Conservation (phyloP, 1,284 basidiomycete species). For the Heterobasidion annosum region DNA sequence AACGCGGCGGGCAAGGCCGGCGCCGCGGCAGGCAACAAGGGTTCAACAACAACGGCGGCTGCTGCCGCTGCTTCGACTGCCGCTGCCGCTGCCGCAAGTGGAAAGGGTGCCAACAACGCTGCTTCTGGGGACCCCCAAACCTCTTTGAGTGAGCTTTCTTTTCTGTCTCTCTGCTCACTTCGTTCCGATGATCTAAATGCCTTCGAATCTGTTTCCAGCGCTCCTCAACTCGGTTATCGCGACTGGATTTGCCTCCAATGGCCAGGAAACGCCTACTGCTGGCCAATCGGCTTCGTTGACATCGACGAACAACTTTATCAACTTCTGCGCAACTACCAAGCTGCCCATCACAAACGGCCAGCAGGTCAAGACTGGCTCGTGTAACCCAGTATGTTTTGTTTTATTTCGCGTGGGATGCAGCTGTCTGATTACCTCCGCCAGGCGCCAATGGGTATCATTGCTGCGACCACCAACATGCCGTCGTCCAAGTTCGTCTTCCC, state of each 20-base stretch:
- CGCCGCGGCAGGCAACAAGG: constrained; percentile 9
- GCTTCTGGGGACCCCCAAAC: constrained; percentile 8
- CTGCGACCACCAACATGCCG: constrained; percentile 35
- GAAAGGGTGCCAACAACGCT: constrained; percentile 11
- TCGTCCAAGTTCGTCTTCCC: constrained; percentile 40
- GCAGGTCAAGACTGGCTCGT: constrained; percentile 33
- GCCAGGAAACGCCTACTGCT: constrained; percentile 30
- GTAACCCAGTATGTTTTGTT: constrained; percentile 33
- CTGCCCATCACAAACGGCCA: constrained; percentile 34
- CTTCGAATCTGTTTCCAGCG: constrained; percentile 7
- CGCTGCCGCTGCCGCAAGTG: constrained; percentile 7
- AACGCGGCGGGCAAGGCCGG: constrained; percentile 1
- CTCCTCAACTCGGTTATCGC: constrained; percentile 33
- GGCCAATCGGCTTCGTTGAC: constrained; percentile 40
- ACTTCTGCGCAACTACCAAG: constrained; percentile 28
- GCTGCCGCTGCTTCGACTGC: constrained; percentile 3
- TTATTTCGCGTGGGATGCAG: background rate
- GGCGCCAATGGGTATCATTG: constrained; percentile 32
- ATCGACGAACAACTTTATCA: constrained; percentile 50
- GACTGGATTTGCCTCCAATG: constrained; percentile 31
- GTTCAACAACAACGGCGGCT: constrained; percentile 2
- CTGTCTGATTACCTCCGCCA: background rate
- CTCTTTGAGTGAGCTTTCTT: constrained; percentile 7
- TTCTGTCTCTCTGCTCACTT: background rate
- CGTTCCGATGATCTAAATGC: background rate